A percentile compares a stretch with the other conserved stretches of the same genome.
These are phyloP conservation scores for Periconia sp. DNA, from an alignment of 2,329 filamentous ascomycete genomes.

Conservation along the genomic window DNA sequence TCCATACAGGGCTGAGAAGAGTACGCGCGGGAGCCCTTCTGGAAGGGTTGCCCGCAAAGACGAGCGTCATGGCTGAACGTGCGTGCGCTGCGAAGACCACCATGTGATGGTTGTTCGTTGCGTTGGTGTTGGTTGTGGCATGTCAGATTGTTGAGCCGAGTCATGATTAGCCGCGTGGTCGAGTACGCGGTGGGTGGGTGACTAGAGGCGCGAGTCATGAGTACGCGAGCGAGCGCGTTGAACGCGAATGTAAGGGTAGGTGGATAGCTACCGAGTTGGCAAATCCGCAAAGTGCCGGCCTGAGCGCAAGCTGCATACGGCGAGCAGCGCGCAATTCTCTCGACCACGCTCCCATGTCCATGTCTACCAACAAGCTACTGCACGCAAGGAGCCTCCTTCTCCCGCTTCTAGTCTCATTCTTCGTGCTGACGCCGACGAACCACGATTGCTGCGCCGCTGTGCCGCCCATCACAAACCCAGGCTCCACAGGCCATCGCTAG, in stretches of 20 bases:
- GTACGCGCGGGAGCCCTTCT: too few species aligned
- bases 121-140: too few species aligned
- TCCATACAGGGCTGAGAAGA: too few species aligned
- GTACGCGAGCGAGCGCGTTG: not conserved
- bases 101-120: too few species aligned
- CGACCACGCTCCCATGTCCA: not conserved
- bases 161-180: not conserved
- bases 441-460: not conserved
- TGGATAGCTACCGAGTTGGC: not conserved
- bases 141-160: too few species aligned
- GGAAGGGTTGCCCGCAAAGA: too few species aligned
- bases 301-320: conserved; percentile 1
- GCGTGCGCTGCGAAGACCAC: too few species aligned
- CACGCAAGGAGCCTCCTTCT: not conserved
- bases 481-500: conserved; percentile 2
- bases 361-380: not conserved
- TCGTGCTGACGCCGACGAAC: not conserved
- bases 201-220: conserved; percentile 10
- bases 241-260: not conserved
- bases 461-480: not conserved
- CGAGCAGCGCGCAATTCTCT: conserved; percentile 3
- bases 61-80: too few species aligned
- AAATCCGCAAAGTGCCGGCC: not conserved
- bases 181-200: not conserved
- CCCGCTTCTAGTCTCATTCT: not conserved